A percentile compares a stretch with the other conserved stretches of the same genome.
Conservation (phyloP, 2,329 filamentous ascomycete genomes). For the Uncinocarpus reesii region DNA sequence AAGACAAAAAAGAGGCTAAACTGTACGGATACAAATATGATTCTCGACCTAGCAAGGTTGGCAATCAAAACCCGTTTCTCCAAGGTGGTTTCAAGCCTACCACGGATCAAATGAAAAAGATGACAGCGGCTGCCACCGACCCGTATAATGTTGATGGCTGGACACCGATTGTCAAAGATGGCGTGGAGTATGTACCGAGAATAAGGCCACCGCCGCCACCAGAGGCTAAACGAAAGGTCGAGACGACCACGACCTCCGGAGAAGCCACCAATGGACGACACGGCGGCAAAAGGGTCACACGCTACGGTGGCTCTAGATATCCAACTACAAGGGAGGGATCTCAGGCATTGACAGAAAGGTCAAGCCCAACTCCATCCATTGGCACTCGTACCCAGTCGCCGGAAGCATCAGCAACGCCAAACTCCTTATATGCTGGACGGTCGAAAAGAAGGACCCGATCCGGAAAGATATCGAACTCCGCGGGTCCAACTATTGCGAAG, state of each 20-base stretch:
- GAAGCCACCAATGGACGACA: conserved; percentile 6
- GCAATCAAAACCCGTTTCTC: conserved; percentile 48
- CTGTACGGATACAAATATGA: conserved; percentile 52
- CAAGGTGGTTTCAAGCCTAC: conserved; percentile 43
- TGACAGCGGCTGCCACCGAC: conserved; percentile 28
- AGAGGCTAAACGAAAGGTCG: conserved; percentile 23
- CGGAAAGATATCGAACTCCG: background rate
- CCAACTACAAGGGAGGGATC: conserved; percentile 16
- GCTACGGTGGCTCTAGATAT: conserved; percentile 14
- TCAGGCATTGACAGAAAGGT: conserved; percentile 13
- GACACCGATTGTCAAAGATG: conserved; percentile 29
- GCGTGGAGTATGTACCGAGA: conserved; percentile 30
- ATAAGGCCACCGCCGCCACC: conserved; percentile 22
- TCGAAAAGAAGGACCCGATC: conserved; percentile 21
- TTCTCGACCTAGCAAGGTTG: conserved; percentile 36
- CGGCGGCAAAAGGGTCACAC: conserved; percentile 13
- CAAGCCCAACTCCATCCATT: conserved; percentile 14
- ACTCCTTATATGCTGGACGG: conserved; percentile 18
- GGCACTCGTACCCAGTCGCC: conserved; percentile 14
- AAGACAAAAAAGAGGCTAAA: conserved; percentile 51
- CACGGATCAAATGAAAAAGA: conserved; percentile 33
- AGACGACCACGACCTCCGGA: conserved; percentile 6
- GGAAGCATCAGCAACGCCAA: conserved; percentile 13
- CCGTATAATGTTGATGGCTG: conserved; percentile 37
- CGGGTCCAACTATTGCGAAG: background rate